phyloP scores from a whole-genome alignment of 805 yeast genomes.

The Candida pseudoglaebosa region DNA sequence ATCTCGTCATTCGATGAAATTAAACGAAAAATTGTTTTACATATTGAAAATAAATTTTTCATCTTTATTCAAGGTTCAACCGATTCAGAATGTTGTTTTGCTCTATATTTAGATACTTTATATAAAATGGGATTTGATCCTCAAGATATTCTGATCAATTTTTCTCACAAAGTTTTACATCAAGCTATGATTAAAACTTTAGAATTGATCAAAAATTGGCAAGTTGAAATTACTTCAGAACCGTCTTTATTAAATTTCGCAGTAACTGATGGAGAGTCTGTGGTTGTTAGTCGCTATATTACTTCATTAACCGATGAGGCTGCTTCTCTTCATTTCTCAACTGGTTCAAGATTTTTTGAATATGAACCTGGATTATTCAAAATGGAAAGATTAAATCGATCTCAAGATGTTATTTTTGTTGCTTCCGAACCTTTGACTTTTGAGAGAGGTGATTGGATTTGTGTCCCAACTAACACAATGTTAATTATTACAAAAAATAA shows the following conservation, averaged over 20 bases:
- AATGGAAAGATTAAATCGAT: constrained; percentile 90
- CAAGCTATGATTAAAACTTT: constrained; percentile 72
- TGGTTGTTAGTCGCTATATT: constrained; percentile 84
- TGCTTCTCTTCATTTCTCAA: constrained; percentile 89
- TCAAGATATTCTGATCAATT: constrained; percentile 20
- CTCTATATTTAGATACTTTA: constrained; percentile 75
- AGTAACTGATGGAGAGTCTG: constrained; percentile 85
- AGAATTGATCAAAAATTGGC: constrained; percentile 74
- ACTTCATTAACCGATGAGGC: constrained; percentile 92
- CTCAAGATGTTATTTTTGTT: constrained; percentile 93
- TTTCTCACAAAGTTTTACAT: constrained; percentile 57
- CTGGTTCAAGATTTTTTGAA: constrained; percentile 89
- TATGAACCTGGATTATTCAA: constrained; percentile 86
- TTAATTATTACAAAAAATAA: constrained; percentile 73
- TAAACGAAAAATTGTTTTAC: constrained; percentile 67
- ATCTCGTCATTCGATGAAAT: constrained; percentile 68
- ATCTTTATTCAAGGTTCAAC: constrained; percentile 86
- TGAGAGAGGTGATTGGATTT: constrained; percentile 96
- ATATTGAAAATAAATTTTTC: constrained; percentile 77
- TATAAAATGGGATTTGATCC: constrained; percentile 77
- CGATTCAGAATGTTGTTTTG: constrained; percentile 94
- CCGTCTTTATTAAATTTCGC: constrained; percentile 93
- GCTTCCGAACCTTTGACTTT: constrained; percentile 96
- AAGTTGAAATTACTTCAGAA: constrained; percentile 50
- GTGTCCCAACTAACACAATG: constrained; percentile 89